Conservation (phyloP, 1,139 yeast genomes). For the Meyerozyma sp. region DNA sequence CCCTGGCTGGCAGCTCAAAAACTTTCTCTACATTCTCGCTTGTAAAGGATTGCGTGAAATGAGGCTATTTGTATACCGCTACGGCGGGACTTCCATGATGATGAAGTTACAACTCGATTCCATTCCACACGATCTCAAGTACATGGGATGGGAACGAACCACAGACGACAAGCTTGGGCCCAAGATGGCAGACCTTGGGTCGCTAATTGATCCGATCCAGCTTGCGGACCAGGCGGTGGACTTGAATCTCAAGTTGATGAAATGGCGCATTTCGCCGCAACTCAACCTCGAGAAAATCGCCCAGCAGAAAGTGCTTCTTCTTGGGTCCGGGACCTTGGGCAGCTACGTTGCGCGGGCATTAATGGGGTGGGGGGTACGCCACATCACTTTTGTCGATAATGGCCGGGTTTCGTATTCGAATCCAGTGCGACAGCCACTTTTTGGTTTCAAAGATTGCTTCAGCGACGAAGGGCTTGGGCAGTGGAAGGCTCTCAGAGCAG, state of each 20-base stretch:
- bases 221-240: slow-evolving; percentile 91
- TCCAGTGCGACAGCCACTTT: slow-evolving; percentile 92
- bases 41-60: slow-evolving; percentile 30
- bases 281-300: slow-evolving; percentile 63
- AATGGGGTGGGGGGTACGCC: slow-evolving; percentile 89
- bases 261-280: slow-evolving; percentile 91
- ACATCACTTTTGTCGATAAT: slow-evolving; percentile 83
- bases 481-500: slow-evolving; percentile 73
- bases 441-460: slow-evolving; percentile 68
- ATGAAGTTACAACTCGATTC: slow-evolving; percentile 16
- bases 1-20: slow-evolving; percentile 64
- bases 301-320: slow-evolving; percentile 56
- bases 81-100: slow-evolving; percentile 21
- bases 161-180: slow-evolving; percentile 70
- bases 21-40: slow-evolving; percentile 55
- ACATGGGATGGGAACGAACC: slow-evolving; percentile 90
- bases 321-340: slow-evolving; percentile 98
- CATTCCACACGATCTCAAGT: slow-evolving; percentile 19
- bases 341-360: slow-evolving; percentile 82
- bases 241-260: slow-evolving; percentile 84
- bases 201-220: slow-evolving; percentile 72
- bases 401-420: slow-evolving; percentile 87
- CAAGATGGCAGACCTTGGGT: slow-evolving; percentile 74
- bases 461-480: slow-evolving; percentile 55
- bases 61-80: slow-evolving; percentile 32